Base-by-base conservation (phyloP, 495 filamentous ascomycete genomes). In the Aspergillus sparsus region DNA sequence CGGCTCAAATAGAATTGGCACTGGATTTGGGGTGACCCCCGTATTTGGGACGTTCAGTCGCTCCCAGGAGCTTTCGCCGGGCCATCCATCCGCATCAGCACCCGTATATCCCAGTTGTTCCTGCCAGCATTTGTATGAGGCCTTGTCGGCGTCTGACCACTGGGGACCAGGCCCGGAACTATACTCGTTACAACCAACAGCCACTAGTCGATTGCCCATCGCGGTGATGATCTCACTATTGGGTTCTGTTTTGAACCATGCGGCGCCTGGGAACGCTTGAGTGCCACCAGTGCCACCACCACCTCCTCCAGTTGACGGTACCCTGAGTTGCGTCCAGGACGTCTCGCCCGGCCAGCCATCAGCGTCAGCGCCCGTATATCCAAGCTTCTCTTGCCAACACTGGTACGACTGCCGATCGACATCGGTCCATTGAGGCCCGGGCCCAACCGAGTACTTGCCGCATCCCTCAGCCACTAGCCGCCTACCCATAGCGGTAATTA, bases 311-410 rank as follows among this genome's bases (percentile, higher is more conserved):
- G 37, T 11, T 41, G 37, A 10, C 37, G 49, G 18, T 0, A 59
- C 57, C 57, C 53, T 59, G 1, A 59, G 16, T 31, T 46, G 35
- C 16, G 52, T 49, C 57, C 57, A 59, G 13, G 57, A 53, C 4
- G 49, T 39, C 27, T 59, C 35, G 2, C 57, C 57, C 11, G 57
- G 57, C 57, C 57, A 59, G 34, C 57, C 57, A 53, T 59, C 57
- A 7, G 57, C 57, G 21, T 59, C 57, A 2, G 57, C 57, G 0
- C 49, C 49, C 9, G 57, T 59, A 18, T 59, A 59, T 3, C 57
- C 57, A 4, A 59, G 35, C 49, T 59, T 44, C 37, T 52, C 47
- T 37, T 59, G 57, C 57, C 57, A 59, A 27, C 57, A 59, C 12
- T 33, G 6, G 21, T 59, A 59, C 1, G 35, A 45, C 8, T 15